Evolutionary conservation across 176 grass and related monocot genomes (phyloP), one percentile per base, ranked within the genome.

Genomic region (Lolium perenne): DNA sequence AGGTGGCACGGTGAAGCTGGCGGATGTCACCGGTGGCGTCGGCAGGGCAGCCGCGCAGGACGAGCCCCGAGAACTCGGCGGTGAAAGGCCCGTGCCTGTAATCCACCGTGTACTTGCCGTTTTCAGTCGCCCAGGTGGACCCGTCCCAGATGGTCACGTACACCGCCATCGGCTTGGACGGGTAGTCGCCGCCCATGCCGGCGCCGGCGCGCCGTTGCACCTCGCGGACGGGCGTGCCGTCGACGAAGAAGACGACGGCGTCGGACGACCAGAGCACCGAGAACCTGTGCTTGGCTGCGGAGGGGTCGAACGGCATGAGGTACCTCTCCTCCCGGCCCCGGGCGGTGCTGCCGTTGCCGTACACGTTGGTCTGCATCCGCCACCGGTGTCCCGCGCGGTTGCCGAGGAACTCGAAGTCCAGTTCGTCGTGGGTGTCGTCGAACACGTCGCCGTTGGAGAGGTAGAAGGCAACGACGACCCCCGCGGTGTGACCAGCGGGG

Each of bases 91-190:
- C 91, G 35, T 83, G 89, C 18, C 75, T 76, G 56, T 97, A 97
- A 61, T 93, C 88, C 26, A 93, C 94, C 87, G 88, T 92, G 87
- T 97, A 88, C 25, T 83, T 86, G 17, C 91, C 94, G 68, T 90
- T 90, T 2, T 85, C 83, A 1, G 94, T 93, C 82, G 94, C 94
- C 94, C 94, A 96, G 51, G 80, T 88, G 9, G 94, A 96, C 11
- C 94, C 89, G 84, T 97, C 94, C 94, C 91, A 97, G 58, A 97
- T 97, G 38, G 94, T 97, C 25, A 86, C 91, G 82, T 97, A 92
- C 13, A 97, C 70, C 4, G 94, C 74, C 94, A 97, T 93, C 55
- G 94, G 94, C 71, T 97, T 97, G 80, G 91, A 88, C 22, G 94
- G 94, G 82, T 76, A 97, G 78, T 83, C 84, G 14, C 74, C 81